Percentiles rank a stretch among this genome's conserved stretches.
phyloP scores from a whole-genome alignment of 2,329 filamentous ascomycete genomes.

The Hymenotorrendiella dingleyae region DNA sequence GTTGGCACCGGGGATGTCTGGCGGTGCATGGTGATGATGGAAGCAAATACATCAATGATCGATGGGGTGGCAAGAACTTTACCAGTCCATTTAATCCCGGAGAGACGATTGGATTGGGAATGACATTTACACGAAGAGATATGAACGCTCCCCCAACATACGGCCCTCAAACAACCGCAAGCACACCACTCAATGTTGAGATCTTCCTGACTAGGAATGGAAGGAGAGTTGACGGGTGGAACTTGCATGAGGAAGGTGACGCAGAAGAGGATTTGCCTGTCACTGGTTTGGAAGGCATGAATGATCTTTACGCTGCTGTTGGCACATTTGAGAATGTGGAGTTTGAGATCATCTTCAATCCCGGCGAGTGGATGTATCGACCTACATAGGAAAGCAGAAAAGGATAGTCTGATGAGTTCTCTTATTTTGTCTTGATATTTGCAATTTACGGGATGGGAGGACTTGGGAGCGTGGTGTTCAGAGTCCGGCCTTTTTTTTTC shows the following conservation, averaged over 20 bases:
- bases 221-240: constrained; percentile 53
- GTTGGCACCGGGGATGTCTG: constrained; percentile 71
- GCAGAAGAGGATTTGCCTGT: constrained; percentile 54
- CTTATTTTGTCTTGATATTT: neutral
- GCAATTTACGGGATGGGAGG: too few species aligned
- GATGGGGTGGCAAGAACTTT: constrained; percentile 66
- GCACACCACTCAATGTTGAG: constrained; percentile 40
- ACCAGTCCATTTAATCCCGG: constrained; percentile 56
- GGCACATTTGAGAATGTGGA: constrained; percentile 64
- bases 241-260: constrained; percentile 70
- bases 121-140: constrained; percentile 44
- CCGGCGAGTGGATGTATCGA: constrained; percentile 51
- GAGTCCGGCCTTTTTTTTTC: too few species aligned
- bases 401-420: neutral
- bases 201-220: constrained; percentile 70
- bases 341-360: constrained; percentile 61
- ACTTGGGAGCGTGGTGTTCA: too few species aligned
- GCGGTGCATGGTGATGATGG: constrained; percentile 80
- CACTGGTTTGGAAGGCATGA: constrained; percentile 61
- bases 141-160: constrained; percentile 27
- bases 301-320: constrained; percentile 65
- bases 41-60: constrained; percentile 68
- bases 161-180: constrained; percentile 16
- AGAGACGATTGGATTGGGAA: constrained; percentile 66
- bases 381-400: too few species aligned